A percentile compares a stretch with the other conserved stretches of the same genome.
Conservation (phyloP, 2,329 filamentous ascomycete genomes). For the Colletotrichum sp. region DNA sequence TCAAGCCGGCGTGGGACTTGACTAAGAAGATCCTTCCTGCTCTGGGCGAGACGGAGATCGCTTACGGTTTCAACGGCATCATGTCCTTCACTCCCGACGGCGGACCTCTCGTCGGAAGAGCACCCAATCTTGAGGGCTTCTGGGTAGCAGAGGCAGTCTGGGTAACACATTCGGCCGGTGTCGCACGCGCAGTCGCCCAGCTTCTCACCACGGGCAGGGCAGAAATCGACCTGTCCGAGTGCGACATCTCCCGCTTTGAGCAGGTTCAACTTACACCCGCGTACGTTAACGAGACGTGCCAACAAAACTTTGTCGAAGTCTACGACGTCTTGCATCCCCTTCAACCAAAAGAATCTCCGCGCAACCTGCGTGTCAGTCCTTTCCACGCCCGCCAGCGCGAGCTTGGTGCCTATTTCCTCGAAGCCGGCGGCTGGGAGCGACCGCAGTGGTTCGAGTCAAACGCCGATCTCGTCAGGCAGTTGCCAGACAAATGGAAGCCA, state of each 20-base stretch:
- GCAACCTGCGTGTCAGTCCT: conserved; percentile 63
- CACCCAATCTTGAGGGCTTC: conserved; percentile 64
- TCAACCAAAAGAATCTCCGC: conserved; percentile 60
- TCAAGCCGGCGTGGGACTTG: conserved; percentile 64
- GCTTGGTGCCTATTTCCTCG: conserved; percentile 64
- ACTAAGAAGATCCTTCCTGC: conserved; percentile 59
- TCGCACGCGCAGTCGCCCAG: conserved; percentile 65
- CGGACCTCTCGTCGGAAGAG: conserved; percentile 62
- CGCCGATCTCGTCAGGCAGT: conserved; percentile 49
- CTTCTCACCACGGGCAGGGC: conserved; percentile 61
- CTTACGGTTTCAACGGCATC: conserved; percentile 68
- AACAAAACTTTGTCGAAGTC: conserved; percentile 67
- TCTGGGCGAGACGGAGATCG: conserved; percentile 54
- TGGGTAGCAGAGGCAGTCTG: conserved; percentile 70
- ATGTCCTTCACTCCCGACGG: conserved; percentile 72
- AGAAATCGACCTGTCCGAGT: conserved; percentile 61
- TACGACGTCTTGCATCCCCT: conserved; percentile 70
- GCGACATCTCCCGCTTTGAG: conserved; percentile 66
- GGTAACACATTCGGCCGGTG: conserved; percentile 70
- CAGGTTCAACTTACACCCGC: conserved; percentile 60
- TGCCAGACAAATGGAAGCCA: conserved; percentile 61
- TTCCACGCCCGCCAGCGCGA: conserved; percentile 60
- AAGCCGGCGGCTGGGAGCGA: conserved; percentile 65
- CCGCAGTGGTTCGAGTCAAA: conserved; percentile 69
- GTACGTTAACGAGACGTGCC: conserved; percentile 64